A percentile compares a stretch with the other conserved stretches of the same genome.
Evolutionary conservation across 2,329 filamentous ascomycete genomes (phyloP).

Genomic region (Penicillium polonicum): DNA sequence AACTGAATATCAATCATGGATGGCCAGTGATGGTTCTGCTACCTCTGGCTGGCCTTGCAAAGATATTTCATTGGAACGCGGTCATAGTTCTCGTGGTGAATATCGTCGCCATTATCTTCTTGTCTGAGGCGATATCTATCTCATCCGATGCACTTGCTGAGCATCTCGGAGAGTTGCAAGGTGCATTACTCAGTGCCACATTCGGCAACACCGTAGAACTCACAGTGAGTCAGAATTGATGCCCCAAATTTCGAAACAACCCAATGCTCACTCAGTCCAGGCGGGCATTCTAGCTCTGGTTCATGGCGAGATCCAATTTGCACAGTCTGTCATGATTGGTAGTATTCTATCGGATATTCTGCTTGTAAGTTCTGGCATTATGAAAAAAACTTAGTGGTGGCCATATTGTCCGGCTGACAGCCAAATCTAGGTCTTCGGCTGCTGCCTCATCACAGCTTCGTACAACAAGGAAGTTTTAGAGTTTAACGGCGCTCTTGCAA

Average conservation of each 20-base stretch:
- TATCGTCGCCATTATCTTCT: conserved; percentile 9
- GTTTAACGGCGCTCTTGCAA: conserved; percentile 39
- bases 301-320: conserved; percentile 78
- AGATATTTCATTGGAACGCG: conserved; percentile 11
- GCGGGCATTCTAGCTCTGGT: conserved; percentile 80
- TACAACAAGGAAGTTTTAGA: conserved; percentile 63
- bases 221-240: conserved; percentile 1
- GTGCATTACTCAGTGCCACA: conserved; percentile 13
- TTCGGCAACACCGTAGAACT: conserved; percentile 16
- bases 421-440: conserved; percentile 55
- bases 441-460: conserved; percentile 70
- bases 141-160: conserved; percentile 9
- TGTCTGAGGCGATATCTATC: conserved; percentile 12
- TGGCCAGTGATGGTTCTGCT: conserved; percentile 7
- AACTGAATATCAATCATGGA: background rate
- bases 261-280: conserved; percentile 3
- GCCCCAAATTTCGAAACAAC: background rate
- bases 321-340: conserved; percentile 87
- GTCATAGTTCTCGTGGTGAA: conserved; percentile 12
- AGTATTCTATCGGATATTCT: conserved; percentile 86
- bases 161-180: conserved; percentile 13
- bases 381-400: background rate
- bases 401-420: background rate
- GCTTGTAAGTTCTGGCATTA: conserved; percentile 48
- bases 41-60: conserved; percentile 7